Evolutionary conservation across 257 asterid genomes (phyloP).

Genomic region (Plantago elongata): DNA sequence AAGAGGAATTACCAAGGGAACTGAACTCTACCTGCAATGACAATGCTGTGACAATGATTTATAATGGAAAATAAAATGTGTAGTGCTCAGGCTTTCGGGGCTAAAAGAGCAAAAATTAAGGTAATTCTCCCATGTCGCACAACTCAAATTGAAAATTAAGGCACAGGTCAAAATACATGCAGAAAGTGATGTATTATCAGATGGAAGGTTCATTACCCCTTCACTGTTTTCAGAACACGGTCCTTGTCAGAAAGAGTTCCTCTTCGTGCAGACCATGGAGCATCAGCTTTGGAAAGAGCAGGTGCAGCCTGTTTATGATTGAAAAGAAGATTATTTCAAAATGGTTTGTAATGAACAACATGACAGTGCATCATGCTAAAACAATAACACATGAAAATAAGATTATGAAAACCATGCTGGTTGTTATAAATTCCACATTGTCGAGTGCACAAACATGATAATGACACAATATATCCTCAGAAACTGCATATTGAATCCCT

Average conservation of each 20-base stretch:
- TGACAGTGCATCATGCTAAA: neutral
- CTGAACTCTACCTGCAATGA: neutral
- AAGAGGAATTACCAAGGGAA: neutral
- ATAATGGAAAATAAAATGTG: too few species aligned
- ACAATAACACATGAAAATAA: neutral
- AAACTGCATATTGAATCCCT: too few species aligned
- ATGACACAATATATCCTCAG: too few species aligned
- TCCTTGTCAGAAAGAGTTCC: constrained; percentile 75
- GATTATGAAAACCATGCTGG: too few species aligned
- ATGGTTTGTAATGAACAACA: neutral
- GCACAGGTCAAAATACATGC: constrained; percentile 4
- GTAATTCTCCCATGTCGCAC: neutral
- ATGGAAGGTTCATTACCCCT: constrained; percentile 53
- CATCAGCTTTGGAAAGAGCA: constrained; percentile 73
- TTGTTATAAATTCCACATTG: too few species aligned
- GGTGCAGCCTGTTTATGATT: constrained; percentile 49
- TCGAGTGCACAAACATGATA: too few species aligned
- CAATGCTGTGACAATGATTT: too few species aligned
- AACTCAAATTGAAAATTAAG: neutral
- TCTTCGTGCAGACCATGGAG: constrained; percentile 85
- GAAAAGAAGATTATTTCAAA: constrained; percentile 9
- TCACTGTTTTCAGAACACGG: constrained; percentile 78
- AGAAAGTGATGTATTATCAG: constrained; percentile 16
- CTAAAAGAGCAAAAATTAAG: too few species aligned
- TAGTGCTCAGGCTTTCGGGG: too few species aligned